Evolutionary conservation across 139 green algal species (phyloP), one percentile per base, ranked within the genome.

Genomic region (Chlorella sp.): DNA sequence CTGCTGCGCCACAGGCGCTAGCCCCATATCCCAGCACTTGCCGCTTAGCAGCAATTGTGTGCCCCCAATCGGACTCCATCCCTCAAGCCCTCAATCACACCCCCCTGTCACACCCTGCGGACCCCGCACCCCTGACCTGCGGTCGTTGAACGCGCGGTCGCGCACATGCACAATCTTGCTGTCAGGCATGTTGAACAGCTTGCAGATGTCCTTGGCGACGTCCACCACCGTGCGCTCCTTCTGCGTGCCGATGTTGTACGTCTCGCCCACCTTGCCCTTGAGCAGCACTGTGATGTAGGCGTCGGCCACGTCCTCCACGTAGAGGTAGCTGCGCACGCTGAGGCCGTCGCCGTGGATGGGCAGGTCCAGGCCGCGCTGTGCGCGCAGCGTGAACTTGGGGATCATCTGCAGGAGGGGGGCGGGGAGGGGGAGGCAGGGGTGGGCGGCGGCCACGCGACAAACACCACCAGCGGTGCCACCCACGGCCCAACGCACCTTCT

Each of bases 171-270:
- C 65, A 50, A 88, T 78, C 41, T 88, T 87, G 56, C 75, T 64
- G 59, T 84, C 67, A 17, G 80, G 69, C 71, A 94, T 43, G n/a
- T 89, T 82, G 56, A 96, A 91, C 67, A 79, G 27, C 60, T 84
- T 79, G 41, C 82, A 85, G 48, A 94, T 91, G 74, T 93, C 86
- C 1, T 59, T 23, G 0, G 89, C 91, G 36, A 99, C 95, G 48
- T 97, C 90, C 64, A 92, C 59, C 51, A 99, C 94, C 31, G 86
- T 95, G 36, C 94, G 88, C 90, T 99, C 96, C 73, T 91, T 91
- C 64, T 97, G 87, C 3, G 96, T 98, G 55, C 95, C 95, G 67
- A 99, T 97, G 91, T 99, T 99, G 91, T 99, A 99, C 11, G 92
- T 87, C 76, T 97, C 87, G 6, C 95, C 93, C 45, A 84, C 82